These are phyloP conservation scores for Pythium volutum DNA, from an alignment of 352 stramenopile genomes.

Conservation along the genomic window DNA sequence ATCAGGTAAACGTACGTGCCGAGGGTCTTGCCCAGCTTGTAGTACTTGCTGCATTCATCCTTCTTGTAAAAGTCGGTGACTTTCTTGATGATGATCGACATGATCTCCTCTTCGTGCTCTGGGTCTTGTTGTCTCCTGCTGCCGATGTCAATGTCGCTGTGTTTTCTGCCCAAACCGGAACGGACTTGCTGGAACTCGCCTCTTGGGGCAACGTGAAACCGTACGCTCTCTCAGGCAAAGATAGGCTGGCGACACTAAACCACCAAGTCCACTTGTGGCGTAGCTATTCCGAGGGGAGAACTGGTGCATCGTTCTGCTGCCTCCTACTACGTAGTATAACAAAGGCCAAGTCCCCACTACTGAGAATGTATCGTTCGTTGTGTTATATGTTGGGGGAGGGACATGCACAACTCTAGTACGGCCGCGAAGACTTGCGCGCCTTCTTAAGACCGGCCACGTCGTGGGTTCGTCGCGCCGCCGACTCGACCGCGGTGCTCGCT, in stretches of 20 bases:
- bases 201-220: background rate
- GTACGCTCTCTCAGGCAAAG: background rate
- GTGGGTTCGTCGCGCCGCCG: slow-evolving; percentile 17
- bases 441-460: slow-evolving; percentile 62
- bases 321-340: no score
- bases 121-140: background rate
- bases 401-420: slow-evolving; percentile 39
- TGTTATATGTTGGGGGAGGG: background rate
- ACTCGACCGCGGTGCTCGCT: background rate
- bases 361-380: background rate
- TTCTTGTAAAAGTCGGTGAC: slow-evolving; percentile 88
- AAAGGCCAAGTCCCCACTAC: background rate
- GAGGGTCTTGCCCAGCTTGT: slow-evolving; percentile 87
- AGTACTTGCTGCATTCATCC: slow-evolving; percentile 86
- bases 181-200: no score
- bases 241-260: background rate
- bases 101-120: slow-evolving; percentile 10
- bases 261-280: no score
- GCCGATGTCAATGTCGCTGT: background rate
- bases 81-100: slow-evolving; percentile 84
- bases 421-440: slow-evolving; percentile 65
- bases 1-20: slow-evolving; percentile 69
- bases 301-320: no score
- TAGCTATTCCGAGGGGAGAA: no score
- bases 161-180: no score